phyloP scores from a whole-genome alignment of 2,329 filamentous ascomycete genomes.

The Penicillium sp. region DNA sequence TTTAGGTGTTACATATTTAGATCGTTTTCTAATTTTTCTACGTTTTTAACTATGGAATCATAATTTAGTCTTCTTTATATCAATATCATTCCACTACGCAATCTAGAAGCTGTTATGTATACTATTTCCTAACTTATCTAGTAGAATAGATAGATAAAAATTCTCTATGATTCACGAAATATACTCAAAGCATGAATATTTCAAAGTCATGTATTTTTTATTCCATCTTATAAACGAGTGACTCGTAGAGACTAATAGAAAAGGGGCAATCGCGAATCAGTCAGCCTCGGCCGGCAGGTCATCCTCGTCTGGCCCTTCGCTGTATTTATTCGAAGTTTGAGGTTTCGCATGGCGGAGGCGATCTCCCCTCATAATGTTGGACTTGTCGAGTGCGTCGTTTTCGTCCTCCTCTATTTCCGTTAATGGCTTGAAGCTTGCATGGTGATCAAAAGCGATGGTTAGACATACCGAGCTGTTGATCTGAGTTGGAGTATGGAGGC shows the following conservation, averaged over 20 bases:
- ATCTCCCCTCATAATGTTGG: slow-evolving; percentile 25
- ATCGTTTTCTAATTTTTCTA: no score
- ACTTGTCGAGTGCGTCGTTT: slow-evolving; percentile 20
- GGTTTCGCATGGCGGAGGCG: slow-evolving; percentile 27
- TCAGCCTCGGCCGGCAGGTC: slow-evolving; percentile 17
- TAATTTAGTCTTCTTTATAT: no score
- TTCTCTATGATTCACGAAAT: no score
- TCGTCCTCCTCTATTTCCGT: not conserved
- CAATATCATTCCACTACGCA: no score
- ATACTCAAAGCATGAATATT: not conserved
- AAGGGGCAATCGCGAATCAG: not conserved
- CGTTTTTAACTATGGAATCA: no score
- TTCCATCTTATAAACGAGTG: not conserved
- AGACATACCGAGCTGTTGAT: not conserved
- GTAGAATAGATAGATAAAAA: no score
- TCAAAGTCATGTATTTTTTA: not conserved
- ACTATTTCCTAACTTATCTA: no score
- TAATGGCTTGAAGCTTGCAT: not conserved
- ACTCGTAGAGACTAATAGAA: not conserved
- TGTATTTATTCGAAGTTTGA: slow-evolving; percentile 20
- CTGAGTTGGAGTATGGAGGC: not conserved
- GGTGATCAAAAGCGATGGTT: not conserved
- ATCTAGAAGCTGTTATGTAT: no score
- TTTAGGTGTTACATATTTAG: no score
- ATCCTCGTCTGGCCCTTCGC: slow-evolving; percentile 24